These are phyloP conservation scores for Scheffersomyces insectosa DNA, from an alignment of 1,139 yeast genomes.

Conservation along the genomic window DNA sequence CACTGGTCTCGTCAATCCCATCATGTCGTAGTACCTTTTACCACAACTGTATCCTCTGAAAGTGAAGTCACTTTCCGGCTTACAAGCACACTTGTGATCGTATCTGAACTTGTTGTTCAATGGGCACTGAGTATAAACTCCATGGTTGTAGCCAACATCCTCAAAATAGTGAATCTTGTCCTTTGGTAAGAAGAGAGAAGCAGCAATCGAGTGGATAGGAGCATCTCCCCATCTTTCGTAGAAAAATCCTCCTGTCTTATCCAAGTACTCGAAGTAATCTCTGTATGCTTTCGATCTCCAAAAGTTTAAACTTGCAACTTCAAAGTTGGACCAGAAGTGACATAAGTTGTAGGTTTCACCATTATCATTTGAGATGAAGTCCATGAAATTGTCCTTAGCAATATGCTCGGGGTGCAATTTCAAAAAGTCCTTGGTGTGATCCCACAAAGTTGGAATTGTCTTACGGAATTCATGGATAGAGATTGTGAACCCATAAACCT, in stretches of 20 bases:
- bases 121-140: conserved; percentile 61
- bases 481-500: conserved; percentile 66
- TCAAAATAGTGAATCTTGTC: conserved; percentile 75
- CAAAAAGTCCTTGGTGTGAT: conserved; percentile 51
- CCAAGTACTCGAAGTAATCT: conserved; percentile 70
- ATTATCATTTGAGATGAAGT: conserved; percentile 56
- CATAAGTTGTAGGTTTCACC: conserved; percentile 75
- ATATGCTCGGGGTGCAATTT: conserved; percentile 43
- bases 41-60: conserved; percentile 59
- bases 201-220: conserved; percentile 86
- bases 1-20: conserved; percentile 43
- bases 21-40: conserved; percentile 47
- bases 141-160: conserved; percentile 82
- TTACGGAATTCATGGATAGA: conserved; percentile 60
- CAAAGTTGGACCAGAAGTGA: conserved; percentile 95
- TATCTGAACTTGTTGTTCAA: conserved; percentile 44
- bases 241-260: conserved; percentile 81
- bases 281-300: conserved; percentile 71
- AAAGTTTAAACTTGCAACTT: conserved; percentile 75
- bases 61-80: conserved; percentile 52
- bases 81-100: conserved; percentile 50
- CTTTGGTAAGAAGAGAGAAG: conserved; percentile 65
- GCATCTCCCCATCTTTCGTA: conserved; percentile 98
- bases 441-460: conserved; percentile 64
- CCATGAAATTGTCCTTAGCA: conserved; percentile 48